Evolutionary conservation across 108 stramenopile species (phyloP).

Genomic region (Nitzschia sp.): DNA sequence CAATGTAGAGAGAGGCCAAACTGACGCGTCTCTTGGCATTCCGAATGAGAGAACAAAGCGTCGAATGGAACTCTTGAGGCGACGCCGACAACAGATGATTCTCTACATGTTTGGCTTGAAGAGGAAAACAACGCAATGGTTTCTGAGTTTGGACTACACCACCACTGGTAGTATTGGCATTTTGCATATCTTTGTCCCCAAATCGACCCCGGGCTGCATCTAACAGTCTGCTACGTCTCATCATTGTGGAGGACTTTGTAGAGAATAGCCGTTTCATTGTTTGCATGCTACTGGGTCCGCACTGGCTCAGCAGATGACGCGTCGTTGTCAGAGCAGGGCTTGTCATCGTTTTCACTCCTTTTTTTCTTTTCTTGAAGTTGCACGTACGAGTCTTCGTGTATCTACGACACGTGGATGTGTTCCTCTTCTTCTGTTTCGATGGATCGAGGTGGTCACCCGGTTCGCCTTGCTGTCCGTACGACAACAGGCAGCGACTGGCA

Average conservation of each 20-base stretch:
- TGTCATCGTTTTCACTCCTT: too few relatives aligned
- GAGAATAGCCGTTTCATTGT: conserved; percentile 5
- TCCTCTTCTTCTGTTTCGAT: too few relatives aligned
- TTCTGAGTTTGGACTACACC: background rate
- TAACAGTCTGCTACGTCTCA: conserved; percentile 21
- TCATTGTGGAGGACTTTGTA: conserved; percentile 11
- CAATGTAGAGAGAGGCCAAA: conserved; percentile 79
- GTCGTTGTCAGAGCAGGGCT: too few relatives aligned
- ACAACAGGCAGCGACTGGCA: too few relatives aligned
- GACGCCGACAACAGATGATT: conserved; percentile 24
- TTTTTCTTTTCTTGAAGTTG: too few relatives aligned
- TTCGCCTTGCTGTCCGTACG: too few relatives aligned
- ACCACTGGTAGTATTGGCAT: background rate
- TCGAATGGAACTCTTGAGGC: conserved; percentile 66
- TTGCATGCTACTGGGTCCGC: too few relatives aligned
- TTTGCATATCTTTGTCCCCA: background rate
- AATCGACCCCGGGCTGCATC: conserved; percentile 29
- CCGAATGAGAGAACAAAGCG: conserved; percentile 57
- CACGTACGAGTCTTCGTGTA: too few relatives aligned
- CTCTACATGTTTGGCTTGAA: conserved; percentile 19
- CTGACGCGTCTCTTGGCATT: conserved; percentile 61
- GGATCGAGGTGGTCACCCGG: too few relatives aligned
- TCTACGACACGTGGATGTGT: too few relatives aligned
- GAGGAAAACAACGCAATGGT: conserved; percentile 29
- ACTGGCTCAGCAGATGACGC: too few relatives aligned